Evolutionary conservation across 208 protist genomes (phyloP), one percentile per base, ranked within the genome.

Genomic region (Angomonas deanei): DNA sequence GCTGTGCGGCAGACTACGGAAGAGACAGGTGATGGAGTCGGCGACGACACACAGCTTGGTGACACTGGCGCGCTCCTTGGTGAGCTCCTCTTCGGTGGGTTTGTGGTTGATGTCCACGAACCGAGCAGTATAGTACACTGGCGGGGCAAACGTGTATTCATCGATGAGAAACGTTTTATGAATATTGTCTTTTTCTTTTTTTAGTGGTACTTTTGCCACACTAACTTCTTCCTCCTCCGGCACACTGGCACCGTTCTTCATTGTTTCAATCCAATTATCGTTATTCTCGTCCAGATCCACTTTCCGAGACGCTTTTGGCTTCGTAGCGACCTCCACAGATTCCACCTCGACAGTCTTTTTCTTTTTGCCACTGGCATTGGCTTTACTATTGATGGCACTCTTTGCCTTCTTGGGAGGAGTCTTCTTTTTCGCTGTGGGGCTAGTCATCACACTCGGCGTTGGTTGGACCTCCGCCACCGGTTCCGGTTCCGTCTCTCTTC

Each of bases 21-120:
- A 94, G 30, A 94, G 77, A 24, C 74, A 87, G 0, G 76, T 74
- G 10, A 94, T 67, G 2, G 78, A 86, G 36, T 87, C 80, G 24
- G 88, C 87, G 1, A 91, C 68, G 71, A 94, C 84, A 48, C 91
- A 90, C 8, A 94, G 76, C 67, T 92, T 92, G 6, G 81, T 89
- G n/a, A 92, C 74, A 61, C 78, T 90, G 50, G 76, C 73, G 13
- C 88, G 80, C 66, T 94, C 82, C 10, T 74, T 74, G 8, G 88
- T 58, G 19, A 82, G 64, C 48, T 78, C 79, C 53, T 78, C 68
- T n/a, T 88, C 72, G 17, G 67, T 80, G 13, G 69, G 67, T 17
- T 64, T 38, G 17, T 42, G 5, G 38, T 36, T 46, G 5, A 64
- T 42, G 42, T 54, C 64, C 1, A 72, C 27, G 54, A 47, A 42